Evolutionary conservation across 768 basidiomycete genomes (phyloP), one percentile per base, ranked within the genome.

Genomic region (Amanita rubescens): DNA sequence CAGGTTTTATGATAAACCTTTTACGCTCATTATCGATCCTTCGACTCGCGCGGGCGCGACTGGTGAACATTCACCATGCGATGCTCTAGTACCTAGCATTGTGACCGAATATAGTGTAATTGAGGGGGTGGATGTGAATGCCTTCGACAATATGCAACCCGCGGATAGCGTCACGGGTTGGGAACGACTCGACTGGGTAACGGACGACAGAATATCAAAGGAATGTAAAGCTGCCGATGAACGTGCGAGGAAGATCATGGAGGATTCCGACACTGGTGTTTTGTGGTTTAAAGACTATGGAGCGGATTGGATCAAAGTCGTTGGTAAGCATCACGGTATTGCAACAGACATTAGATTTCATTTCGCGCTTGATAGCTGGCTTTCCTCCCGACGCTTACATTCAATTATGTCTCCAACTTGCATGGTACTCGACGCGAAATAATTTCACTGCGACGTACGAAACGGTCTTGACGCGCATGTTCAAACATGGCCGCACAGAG

Each of bases 31-130:
- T 45, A 84, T 97, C 34, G 94, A 98, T 65, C 80, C 85, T 1
- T 88, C 86, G 51, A 84, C 85, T 2, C 83, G 90, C 34, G 89
- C 90, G 5, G 90, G 92, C 35, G 87, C 88, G 38, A 81, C 83
- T 61, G 94, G 94, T 4, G 94, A 97, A 69, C 94, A 95, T 65
- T 88, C 90, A 0, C 85, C 90, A 0, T 85, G 85, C 55, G 94
- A 96, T 57, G 95, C 94, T 1, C 73, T 97, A 12, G 83, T 94
- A 2, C 94, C 94, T 0, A 90, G 88, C 56, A 86, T 93, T 45
- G 82, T 89, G 7, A 82, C 83, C 30, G 92, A 96, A 59, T 94
- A 90, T 60, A 84, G 84, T 1, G 71, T 96, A 34, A 79, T 81
- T 0, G 76, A 87, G 60, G 80, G 80, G 7, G 73, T 94, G 10